Evolutionary conservation across 2,329 filamentous ascomycete genomes (phyloP).

Genomic region (Botrytis sinoallii): DNA sequence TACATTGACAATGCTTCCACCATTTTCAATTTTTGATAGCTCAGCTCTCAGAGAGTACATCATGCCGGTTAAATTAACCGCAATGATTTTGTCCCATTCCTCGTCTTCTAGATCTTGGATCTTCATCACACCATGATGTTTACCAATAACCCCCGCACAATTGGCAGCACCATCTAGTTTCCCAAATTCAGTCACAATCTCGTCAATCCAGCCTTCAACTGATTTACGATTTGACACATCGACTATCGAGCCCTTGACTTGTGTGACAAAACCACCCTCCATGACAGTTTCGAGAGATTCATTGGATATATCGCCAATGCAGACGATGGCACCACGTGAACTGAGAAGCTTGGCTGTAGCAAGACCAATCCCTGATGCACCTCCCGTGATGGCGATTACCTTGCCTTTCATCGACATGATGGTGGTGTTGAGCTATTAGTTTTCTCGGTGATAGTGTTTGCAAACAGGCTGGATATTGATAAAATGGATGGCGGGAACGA

Average conservation of each 20-base stretch:
- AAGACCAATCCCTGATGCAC: slow-evolving; percentile 71
- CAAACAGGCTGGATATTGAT: neutral
- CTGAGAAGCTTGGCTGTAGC: slow-evolving; percentile 58
- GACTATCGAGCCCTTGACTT: neutral
- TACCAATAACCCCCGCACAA: slow-evolving; percentile 45
- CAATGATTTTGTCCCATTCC: slow-evolving; percentile 42
- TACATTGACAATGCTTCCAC: slow-evolving; percentile 41
- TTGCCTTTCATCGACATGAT: slow-evolving; percentile 41
- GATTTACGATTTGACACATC: slow-evolving; percentile 36
- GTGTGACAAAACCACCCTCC: slow-evolving; percentile 9
- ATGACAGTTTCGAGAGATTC: slow-evolving; percentile 32
- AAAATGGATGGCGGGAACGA: neutral
- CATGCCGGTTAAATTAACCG: slow-evolving; percentile 41
- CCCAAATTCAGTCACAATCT: slow-evolving; percentile 39
- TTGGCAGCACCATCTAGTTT: slow-evolving; percentile 49
- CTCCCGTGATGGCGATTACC: slow-evolving; percentile 75
- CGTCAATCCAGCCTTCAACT: slow-evolving; percentile 41
- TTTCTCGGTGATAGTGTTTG: neutral
- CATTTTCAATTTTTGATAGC: slow-evolving; percentile 41
- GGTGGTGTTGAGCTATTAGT: neutral
- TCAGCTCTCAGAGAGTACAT: slow-evolving; percentile 42
- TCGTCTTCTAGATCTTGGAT: slow-evolving; percentile 38
- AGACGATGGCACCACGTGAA: slow-evolving; percentile 31
- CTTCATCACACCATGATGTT: slow-evolving; percentile 34
- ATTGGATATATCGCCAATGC: slow-evolving; percentile 28